A percentile compares a stretch with the other conserved stretches of the same genome.
These are phyloP conservation scores for Globisporangium okanoganense DNA, from an alignment of 352 stramenopile genomes.

Conservation along the genomic window DNA sequence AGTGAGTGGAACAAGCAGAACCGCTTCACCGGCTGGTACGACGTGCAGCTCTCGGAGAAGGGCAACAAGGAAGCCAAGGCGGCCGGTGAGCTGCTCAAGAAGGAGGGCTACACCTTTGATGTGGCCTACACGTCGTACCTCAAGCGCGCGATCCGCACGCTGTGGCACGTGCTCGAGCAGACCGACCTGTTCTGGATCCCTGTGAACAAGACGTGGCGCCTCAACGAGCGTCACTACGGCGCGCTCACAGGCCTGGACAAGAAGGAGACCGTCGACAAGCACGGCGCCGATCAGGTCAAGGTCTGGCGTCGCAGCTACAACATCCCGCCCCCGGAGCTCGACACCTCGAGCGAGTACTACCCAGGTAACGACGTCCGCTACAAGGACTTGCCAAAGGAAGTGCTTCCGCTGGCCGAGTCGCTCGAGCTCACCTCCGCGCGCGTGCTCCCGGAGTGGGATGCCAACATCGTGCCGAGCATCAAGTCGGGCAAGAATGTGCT, in stretches of 20 bases:
- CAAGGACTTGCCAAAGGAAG: constrained; percentile 69
- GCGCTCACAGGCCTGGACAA: constrained; percentile 98
- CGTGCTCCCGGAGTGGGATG: constrained; percentile 90
- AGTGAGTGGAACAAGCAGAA: constrained; percentile 95
- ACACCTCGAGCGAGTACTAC: constrained; percentile 90
- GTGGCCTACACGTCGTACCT: constrained; percentile 95
- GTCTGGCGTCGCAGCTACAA: constrained; percentile 98
- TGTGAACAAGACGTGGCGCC: constrained; percentile 93
- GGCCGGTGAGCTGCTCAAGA: constrained; percentile 85
- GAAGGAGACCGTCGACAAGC: constrained; percentile 98
- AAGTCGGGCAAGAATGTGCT: constrained; percentile 93
- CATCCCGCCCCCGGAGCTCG: constrained; percentile 94
- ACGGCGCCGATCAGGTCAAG: constrained; percentile 93
- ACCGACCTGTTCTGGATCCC: constrained; percentile 94
- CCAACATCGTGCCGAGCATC: constrained; percentile 90
- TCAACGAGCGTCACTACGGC: constrained; percentile 99
- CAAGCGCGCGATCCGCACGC: constrained; percentile 93
- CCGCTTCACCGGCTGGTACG: constrained; percentile 93
- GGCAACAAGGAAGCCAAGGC: constrained; percentile 89
- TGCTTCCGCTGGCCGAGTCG: constrained; percentile 92
- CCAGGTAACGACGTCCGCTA: constrained; percentile 92
- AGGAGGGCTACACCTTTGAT: constrained; percentile 94
- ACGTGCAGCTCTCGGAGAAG: constrained; percentile 90
- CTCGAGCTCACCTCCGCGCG: constrained; percentile 92
- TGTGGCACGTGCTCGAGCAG: constrained; percentile 94